Percentiles rank a stretch among this genome's conserved stretches.
phyloP scores from a whole-genome alignment of 208 protist species.

The Naegleria lovaniensis region DNA sequence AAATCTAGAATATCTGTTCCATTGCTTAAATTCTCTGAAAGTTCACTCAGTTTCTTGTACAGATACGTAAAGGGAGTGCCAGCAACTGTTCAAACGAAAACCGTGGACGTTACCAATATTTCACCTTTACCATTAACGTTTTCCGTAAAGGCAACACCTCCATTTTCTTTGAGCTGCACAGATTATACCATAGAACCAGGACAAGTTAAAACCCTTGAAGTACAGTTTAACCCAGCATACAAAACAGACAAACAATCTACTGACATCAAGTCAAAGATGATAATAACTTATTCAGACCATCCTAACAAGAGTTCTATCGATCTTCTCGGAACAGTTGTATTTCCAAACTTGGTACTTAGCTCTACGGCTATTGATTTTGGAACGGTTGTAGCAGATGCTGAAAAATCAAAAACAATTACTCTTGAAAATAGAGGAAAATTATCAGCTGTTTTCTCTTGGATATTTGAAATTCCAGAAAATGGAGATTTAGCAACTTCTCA shows the following conservation, averaged over 20 bases:
- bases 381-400: conserved; percentile 77
- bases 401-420: conserved; percentile 58
- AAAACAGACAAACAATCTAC: conserved; percentile 66
- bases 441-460: conserved; percentile 66
- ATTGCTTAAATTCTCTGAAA: conserved; percentile 64
- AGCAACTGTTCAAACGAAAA: conserved; percentile 44
- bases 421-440: conserved; percentile 67
- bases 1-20: conserved; percentile 71
- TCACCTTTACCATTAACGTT: conserved; percentile 67
- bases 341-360: conserved; percentile 69
- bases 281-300: conserved; percentile 77
- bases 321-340: conserved; percentile 67
- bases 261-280: conserved; percentile 58
- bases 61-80: conserved; percentile 44
- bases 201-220: conserved; percentile 64
- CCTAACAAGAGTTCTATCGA: conserved; percentile 66
- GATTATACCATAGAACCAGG: conserved; percentile 60
- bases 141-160: conserved; percentile 52
- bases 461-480: conserved; percentile 42
- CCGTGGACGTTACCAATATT: conserved; percentile 75
- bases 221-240: conserved; percentile 75
- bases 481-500: conserved; percentile 18
- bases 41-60: conserved; percentile 70
- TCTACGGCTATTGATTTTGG: conserved; percentile 76
- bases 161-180: conserved; percentile 63